Conservation (phyloP, 306 rosid genomes). For the Albizia julibrissin region DNA sequence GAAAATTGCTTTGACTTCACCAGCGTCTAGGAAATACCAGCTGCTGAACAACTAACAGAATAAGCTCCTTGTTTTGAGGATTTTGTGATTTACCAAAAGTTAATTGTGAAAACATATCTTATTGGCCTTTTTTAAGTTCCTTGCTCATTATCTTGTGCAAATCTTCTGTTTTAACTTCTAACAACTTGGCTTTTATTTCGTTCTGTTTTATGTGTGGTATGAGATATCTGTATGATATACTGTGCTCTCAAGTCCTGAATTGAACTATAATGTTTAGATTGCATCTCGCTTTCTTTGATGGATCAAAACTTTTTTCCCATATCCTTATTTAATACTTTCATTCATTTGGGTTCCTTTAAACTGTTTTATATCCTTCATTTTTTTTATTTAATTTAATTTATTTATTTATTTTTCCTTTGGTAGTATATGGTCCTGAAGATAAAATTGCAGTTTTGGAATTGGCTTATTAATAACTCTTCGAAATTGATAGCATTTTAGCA, state of each 20-base stretch:
- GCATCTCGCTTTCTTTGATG: constrained; percentile 28
- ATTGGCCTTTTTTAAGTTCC: constrained; percentile 9
- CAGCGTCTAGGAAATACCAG: neutral
- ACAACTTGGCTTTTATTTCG: constrained; percentile 8
- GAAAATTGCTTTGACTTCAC: neutral
- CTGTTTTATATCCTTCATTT: constrained; percentile 20
- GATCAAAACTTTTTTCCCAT: constrained; percentile 16
- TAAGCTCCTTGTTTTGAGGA: constrained; percentile 4
- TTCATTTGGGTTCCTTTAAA: constrained; percentile 22
- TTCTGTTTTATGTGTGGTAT: constrained; percentile 24
- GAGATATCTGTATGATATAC: constrained; percentile 6
- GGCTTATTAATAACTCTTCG: constrained; percentile 41
- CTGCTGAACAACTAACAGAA: neutral
- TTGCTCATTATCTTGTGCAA: neutral
- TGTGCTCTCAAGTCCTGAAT: neutral
- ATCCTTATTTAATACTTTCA: constrained; percentile 19
- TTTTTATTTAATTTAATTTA: neutral
- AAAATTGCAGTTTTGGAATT: constrained; percentile 84
- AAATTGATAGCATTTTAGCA: too few relatives aligned
- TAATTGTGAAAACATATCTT: constrained; percentile 10
- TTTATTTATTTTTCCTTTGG: constrained; percentile 2
- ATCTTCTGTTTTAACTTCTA: neutral
- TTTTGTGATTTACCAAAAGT: constrained; percentile 16
- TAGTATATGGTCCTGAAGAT: constrained; percentile 97
- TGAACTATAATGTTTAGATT: neutral